These are phyloP conservation scores for Vaccinium darrowii DNA, from an alignment of 148 eudicot genomes.

Conservation along the genomic window DNA sequence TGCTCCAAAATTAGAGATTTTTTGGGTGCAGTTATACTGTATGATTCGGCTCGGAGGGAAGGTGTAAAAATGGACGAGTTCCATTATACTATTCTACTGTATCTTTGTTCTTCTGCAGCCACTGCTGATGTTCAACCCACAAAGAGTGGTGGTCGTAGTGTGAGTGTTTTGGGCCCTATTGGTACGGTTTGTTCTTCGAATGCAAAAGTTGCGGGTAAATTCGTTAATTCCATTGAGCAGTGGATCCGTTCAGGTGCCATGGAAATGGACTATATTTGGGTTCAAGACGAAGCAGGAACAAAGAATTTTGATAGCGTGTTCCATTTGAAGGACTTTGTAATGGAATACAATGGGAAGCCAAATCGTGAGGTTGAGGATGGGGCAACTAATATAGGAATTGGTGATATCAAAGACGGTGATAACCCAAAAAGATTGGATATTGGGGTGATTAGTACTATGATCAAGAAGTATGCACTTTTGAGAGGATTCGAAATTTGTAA, in stretches of 20 bases:
- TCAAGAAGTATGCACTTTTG: conserved; percentile 57
- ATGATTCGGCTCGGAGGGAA: conserved; percentile 55
- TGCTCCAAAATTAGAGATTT: conserved; percentile 83
- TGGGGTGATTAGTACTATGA: conserved; percentile 49
- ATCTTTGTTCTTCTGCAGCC: conserved; percentile 94
- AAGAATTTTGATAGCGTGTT: neutral
- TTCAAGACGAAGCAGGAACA: neutral
- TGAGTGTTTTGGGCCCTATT: conserved; percentile 23
- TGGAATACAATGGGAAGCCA: conserved; percentile 2
- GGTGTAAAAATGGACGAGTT: conserved; percentile 55
- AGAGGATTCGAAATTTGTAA: conserved; percentile 75
- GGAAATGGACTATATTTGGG: neutral
- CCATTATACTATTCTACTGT: conserved; percentile 70
- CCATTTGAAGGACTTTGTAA: neutral
- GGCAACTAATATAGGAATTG: conserved; percentile 17
- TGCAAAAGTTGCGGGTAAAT: conserved; percentile 16
- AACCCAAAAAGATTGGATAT: conserved; percentile 36
- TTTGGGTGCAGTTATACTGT: conserved; percentile 70
- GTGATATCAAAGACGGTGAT: conserved; percentile 26
- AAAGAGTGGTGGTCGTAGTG: conserved; percentile 58
- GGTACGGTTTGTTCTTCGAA: conserved; percentile 6
- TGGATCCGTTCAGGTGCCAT: neutral
- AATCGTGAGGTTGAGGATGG: conserved; percentile 30
- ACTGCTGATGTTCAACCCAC: conserved; percentile 70
- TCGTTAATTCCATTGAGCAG: neutral